Evolutionary conservation across 2,329 filamentous ascomycete species (phyloP).

Genomic region (Colletotrichum plurivorum): DNA sequence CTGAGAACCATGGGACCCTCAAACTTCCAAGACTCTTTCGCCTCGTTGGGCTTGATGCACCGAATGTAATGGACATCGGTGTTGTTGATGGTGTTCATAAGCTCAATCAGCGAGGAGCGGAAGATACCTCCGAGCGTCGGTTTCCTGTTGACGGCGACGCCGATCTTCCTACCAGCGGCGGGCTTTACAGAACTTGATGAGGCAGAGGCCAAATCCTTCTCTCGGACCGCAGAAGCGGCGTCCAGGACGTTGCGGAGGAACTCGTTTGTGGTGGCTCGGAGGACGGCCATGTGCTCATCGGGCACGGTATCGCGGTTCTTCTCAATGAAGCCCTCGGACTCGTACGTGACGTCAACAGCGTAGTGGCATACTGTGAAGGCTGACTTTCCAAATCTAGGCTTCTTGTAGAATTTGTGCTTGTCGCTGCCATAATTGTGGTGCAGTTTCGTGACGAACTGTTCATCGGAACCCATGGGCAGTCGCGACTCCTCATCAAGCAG

Average conservation of each 20-base stretch:
- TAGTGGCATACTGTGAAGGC: slow-evolving; percentile 99
- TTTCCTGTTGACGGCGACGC: slow-evolving; percentile 94
- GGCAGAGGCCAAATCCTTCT: slow-evolving; percentile 83
- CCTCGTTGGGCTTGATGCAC: slow-evolving; percentile 99
- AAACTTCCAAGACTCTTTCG: slow-evolving; percentile 96
- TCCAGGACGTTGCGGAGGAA: slow-evolving; percentile 90
- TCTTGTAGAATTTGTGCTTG: slow-evolving; percentile 98
- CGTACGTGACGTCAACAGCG: slow-evolving; percentile 97
- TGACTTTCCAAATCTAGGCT: slow-evolving; percentile 96
- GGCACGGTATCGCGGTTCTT: slow-evolving; percentile 99
- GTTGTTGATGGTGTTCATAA: slow-evolving; percentile 97
- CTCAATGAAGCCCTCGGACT: slow-evolving; percentile 99
- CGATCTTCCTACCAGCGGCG: slow-evolving; percentile 86
- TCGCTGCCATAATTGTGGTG: slow-evolving; percentile 92
- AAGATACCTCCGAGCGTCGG: slow-evolving; percentile 98
- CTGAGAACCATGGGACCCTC: slow-evolving; percentile 99
- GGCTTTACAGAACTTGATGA: slow-evolving; percentile 82
- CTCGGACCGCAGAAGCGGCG: slow-evolving; percentile 86
- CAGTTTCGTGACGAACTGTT: slow-evolving; percentile 96
- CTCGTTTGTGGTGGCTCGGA: slow-evolving; percentile 84
- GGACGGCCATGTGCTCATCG: slow-evolving; percentile 96
- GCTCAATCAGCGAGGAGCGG: slow-evolving; percentile 96
- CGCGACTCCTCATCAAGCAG: slow-evolving; percentile 96
- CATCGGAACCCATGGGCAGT: slow-evolving; percentile 96
- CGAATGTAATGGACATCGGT: slow-evolving; percentile 99